Evolutionary conservation across 2,329 filamentous ascomycete species (phyloP), one percentile per base, ranked within the genome.

Genomic region (Geosmithia morbida): DNA sequence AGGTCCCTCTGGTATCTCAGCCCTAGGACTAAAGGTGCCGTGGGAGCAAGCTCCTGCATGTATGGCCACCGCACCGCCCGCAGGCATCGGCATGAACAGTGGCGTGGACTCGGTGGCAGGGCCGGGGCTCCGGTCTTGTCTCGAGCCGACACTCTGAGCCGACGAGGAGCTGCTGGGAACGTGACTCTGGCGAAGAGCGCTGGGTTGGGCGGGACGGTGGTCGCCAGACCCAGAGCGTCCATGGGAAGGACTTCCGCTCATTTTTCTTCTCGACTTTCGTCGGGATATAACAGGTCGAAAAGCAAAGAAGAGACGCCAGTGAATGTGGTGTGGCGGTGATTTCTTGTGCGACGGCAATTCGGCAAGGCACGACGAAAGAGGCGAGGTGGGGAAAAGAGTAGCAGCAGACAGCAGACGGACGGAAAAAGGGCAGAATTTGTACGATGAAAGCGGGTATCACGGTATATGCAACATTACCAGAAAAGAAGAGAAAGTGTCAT

Each of bases 11-110:
- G 72, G 70, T 45, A 73, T 77, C 43, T 65, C 66, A 1, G 83
- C 74, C 39, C 79, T 69, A 1, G 85, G 82, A 42, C 85, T 87
- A 57, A 89, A 87, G 16, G 84, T 85, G 55, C 85, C 86, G 65
- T 92, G 83, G 55, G 75, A 72, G 66, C 81, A 87, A 47, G 62
- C 60, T 18, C 70, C 72, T 10, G 68, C 62, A 52, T 74, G 70
- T 5, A 61, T 63, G 30, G 57, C 48, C 37, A 51, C 55, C 20
- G 53, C 51, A 43, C 53, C 53, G 18, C 53, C 54, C 13, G 48
- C 46, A 40, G 19, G 50, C 14, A 51, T 40, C 10, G 50, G 48
- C 55, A 54, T 41, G 62, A 77, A 64, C 22, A 81, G 61, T 2
- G 72, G 67, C 1, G 75, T 77, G 2, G 67, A 69, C 54, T 81